Evolutionary conservation across 306 rosid species (phyloP).

Genomic region (Adenanthera pavonina): DNA sequence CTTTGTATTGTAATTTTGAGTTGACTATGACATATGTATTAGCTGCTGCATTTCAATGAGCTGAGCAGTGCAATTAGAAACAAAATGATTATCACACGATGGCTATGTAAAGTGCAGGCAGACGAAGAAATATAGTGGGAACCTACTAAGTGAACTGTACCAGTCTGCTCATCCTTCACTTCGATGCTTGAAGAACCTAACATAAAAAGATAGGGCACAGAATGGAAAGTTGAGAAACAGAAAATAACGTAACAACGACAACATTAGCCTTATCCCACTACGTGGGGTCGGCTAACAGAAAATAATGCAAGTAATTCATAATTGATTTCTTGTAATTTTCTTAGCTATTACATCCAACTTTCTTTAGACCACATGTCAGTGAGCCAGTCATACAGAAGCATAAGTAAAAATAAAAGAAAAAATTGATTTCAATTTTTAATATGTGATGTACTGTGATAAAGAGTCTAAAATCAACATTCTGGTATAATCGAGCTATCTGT

Average conservation of each 20-base stretch:
- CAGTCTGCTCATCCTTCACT: constrained; percentile 84
- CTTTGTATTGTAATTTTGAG: constrained; percentile 41
- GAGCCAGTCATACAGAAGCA: not conserved
- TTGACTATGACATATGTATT: constrained; percentile 45
- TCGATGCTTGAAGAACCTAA: constrained; percentile 92
- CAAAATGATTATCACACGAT: constrained; percentile 45
- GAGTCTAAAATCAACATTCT: not conserved
- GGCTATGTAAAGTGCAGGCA: constrained; percentile 50
- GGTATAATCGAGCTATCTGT: not conserved
- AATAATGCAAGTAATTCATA: constrained; percentile 28
- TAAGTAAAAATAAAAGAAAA: not conserved
- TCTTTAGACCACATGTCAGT: not conserved
- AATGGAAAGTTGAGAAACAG: constrained; percentile 7
- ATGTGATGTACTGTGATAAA: not conserved
- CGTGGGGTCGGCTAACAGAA: not conserved
- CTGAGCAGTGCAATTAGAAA: constrained; percentile 54
- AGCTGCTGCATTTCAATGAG: constrained; percentile 51
- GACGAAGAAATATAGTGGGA: constrained; percentile 65
- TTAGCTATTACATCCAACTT: not conserved
- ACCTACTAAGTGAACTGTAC: constrained; percentile 96
- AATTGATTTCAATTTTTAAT: not conserved
- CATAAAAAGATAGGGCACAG: constrained; percentile 40
- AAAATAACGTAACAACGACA: not conserved
- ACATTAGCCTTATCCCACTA: no score
- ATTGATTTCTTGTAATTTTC: constrained; percentile 16